Conservation (phyloP, 495 filamentous ascomycete genomes). For the Letharia lupina region DNA sequence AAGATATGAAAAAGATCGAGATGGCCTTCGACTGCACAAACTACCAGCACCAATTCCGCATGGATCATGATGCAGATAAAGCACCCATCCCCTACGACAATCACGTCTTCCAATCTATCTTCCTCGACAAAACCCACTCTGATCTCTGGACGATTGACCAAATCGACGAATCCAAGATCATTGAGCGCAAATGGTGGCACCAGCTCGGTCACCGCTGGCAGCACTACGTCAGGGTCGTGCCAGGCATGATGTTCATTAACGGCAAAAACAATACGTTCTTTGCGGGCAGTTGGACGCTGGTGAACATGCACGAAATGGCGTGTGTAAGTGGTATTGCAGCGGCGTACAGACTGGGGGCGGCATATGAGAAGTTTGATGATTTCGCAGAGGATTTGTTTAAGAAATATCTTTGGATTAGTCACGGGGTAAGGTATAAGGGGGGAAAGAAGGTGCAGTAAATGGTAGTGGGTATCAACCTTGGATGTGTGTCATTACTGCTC, state of each 20-base stretch:
- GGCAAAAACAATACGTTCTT: constrained; percentile 58
- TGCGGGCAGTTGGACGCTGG: constrained; percentile 70
- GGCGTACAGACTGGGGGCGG: constrained; percentile 66
- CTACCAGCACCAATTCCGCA: constrained; percentile 75
- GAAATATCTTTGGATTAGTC: constrained; percentile 46
- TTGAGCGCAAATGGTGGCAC: constrained; percentile 75
- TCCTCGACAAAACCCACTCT: constrained; percentile 55
- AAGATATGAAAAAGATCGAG: constrained; percentile 62
- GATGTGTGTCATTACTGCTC: neutral
- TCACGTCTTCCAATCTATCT: constrained; percentile 81
- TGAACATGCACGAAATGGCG: constrained; percentile 80
- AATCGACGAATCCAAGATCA: constrained; percentile 61
- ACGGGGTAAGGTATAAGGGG: constrained; percentile 42
- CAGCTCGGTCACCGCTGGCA: constrained; percentile 76
- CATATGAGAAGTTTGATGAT: constrained; percentile 59
- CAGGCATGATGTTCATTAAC: constrained; percentile 75
- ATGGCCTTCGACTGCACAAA: constrained; percentile 84
- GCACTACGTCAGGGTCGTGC: constrained; percentile 69
- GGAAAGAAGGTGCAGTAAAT: constrained; percentile 28
- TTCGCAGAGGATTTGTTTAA: constrained; percentile 51
- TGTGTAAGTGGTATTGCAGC: constrained; percentile 71
- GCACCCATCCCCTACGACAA: constrained; percentile 40
- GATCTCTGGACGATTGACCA: constrained; percentile 64
- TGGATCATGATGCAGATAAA: constrained; percentile 34
- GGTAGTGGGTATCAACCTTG: neutral